Evolutionary conservation across 2,329 filamentous ascomycete genomes (phyloP), one percentile per base, ranked within the genome.

Genomic region (Epichloe glyceriae): DNA sequence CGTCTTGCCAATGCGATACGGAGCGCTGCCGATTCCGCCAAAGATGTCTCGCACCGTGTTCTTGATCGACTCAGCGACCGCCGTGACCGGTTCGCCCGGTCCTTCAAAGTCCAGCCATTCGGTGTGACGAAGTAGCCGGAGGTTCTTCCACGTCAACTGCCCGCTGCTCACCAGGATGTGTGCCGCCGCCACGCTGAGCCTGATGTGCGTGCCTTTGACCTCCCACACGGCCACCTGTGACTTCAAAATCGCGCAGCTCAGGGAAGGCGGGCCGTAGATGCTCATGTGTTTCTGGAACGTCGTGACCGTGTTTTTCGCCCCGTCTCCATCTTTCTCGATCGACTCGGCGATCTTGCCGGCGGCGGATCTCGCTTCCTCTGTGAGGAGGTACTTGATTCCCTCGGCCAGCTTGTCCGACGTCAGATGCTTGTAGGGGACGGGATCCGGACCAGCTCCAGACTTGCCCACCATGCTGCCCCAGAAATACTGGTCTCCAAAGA

Each of bases 81-180:
- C 85, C 0, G 83, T 85, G 12, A 88, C 69, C 0, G 85, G 85
- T 60, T 88, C 85, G 0, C 84, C 84, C 0, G 84, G 83, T 0
- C 85, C 85, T 56, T 85, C 82, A 58, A 87, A 88, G 58, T 88
- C 84, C 56, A 86, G 86, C 82, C 84, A 88, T 57, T 86, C 83
- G 47, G 75, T 78, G 58, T 85, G 82, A 8, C 85, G 72, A 8
- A 86, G 60, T 0, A 88, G 70, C 12, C 78, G 74, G 45, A 88
- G 64, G 52, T 80, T 76, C 50, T 75, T 77, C 77, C 82, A 86
- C 22, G 73, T 72, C 20, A 86, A 60, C 54, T 77, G 73, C n/a
- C 79, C 80, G 54, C 72, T 73, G 35, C 76, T 72, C 3, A 85
- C 77, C 2, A 86, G 66, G 2, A 86, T 68, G 26, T 85, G 78